Base-by-base conservation (phyloP, 108 stramenopile species). In the Stephanodiscus minutulus region DNA sequence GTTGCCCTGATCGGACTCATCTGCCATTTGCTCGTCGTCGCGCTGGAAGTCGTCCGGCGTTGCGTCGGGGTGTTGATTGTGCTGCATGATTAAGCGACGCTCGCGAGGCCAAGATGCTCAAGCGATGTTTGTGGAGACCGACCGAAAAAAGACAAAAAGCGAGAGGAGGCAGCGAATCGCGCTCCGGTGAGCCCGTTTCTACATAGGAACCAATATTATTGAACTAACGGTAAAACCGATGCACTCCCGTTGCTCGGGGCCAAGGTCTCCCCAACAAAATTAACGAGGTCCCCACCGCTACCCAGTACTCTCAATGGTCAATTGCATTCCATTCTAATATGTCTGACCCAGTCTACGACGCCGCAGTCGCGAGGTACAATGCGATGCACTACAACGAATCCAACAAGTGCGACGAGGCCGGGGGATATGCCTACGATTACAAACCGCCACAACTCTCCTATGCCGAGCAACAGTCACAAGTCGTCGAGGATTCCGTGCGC, bases 381-480 rank as follows among this genome's bases (percentile, higher is more conserved):
- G 43, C 43, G 2, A 44, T 44, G 43, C 43, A 73, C 56, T 35
- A 18, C 44, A 47, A 27, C 20, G 72, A 66, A 33, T 79, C 77
- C 53, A 69, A 74, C 28, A 67, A 71, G 47, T 63, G 54, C 21
- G 73, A 61, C 24, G 74, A 58, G 15, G 58, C 11, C 11, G 43
- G 43, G 3, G 24, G 22, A 64, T 59, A 66, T 28, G 55, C 27
- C 20, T 54, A 47, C n/a, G 61, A 49, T 55, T 72, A 74, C 31
- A 69, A 85, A 28, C 54, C 70, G 20, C 91, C 88, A 17, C 82
- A 86, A 44, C 67, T 73, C 41, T 43, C 58, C n/a, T 87, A 86
- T 68, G 89, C 89, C 11, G 86, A 88, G 12, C 80, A 88, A 58
- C 93, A 94, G 66, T 89, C 89, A 1, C 64, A 81, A 17, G 69